A percentile compares a stretch with the other conserved stretches of the same genome.
Evolutionary conservation across 345 rosid species (phyloP).

Genomic region (Mangifera indica): DNA sequence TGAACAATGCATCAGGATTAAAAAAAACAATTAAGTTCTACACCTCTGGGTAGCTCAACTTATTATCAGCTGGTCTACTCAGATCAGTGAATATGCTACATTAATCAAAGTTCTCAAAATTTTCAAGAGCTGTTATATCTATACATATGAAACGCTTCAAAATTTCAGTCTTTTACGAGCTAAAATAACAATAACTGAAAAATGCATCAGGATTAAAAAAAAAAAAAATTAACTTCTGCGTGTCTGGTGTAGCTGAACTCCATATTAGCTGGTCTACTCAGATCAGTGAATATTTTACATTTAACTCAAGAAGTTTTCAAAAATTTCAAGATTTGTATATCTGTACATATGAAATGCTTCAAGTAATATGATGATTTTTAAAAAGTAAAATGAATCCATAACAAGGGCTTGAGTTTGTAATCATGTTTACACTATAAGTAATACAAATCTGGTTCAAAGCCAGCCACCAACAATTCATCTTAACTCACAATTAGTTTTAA

Average conservation of each 20-base stretch:
- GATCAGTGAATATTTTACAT: neutral
- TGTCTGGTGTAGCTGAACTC: no score
- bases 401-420: no score
- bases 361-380: neutral
- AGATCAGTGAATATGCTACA: neutral
- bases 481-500: no score
- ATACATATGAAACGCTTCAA: neutral
- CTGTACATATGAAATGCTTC: neutral
- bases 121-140: neutral
- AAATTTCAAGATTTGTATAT: neutral
- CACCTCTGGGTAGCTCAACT: no score
- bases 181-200: conserved; percentile 24
- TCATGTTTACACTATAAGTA: no score
- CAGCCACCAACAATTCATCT: no score
- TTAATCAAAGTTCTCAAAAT: neutral
- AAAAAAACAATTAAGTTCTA: neutral
- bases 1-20: neutral
- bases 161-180: conserved; percentile 90
- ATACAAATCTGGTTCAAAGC: no score
- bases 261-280: neutral
- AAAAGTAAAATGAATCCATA: neutral
- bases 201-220: neutral
- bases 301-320: neutral
- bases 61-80: neutral
- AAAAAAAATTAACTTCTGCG: neutral